These are phyloP conservation scores for Aureobasidium sp. DNA, from an alignment of 2,329 filamentous ascomycete species.

Conservation along the genomic window DNA sequence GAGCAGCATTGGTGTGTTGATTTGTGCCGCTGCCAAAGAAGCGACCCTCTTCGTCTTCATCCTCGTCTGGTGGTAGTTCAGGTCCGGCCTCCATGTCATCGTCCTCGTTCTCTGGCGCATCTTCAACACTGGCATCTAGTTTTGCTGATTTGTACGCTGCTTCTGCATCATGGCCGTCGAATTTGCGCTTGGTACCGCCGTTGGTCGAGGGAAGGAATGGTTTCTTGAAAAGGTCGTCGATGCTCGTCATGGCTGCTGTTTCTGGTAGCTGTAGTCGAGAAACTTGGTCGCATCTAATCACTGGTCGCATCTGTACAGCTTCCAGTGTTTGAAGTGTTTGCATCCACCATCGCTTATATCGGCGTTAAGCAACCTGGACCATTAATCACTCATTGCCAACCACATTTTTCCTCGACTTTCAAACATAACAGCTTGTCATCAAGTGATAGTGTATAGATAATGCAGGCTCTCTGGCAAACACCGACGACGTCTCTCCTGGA, in stretches of 20 bases:
- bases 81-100: slow-evolving; percentile 31
- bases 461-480: not conserved
- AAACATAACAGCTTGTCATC: not conserved
- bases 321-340: slow-evolving; percentile 3
- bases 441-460: not conserved
- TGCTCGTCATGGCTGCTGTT: slow-evolving; percentile 45
- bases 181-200: slow-evolving; percentile 47
- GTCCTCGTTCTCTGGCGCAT: slow-evolving; percentile 32
- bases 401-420: not conserved
- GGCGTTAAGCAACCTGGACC: not conserved
- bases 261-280: not conserved
- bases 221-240: slow-evolving; percentile 59
- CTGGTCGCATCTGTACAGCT: not conserved
- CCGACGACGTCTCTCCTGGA: not conserved
- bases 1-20: slow-evolving; percentile 68
- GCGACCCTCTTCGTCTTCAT: slow-evolving; percentile 76
- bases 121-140: slow-evolving; percentile 44
- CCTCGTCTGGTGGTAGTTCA: slow-evolving; percentile 33
- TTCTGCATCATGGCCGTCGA: slow-evolving; percentile 49
- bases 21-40: slow-evolving; percentile 94
- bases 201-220: slow-evolving; percentile 36
- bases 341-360: not conserved
- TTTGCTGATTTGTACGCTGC: slow-evolving; percentile 56
- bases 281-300: not conserved
- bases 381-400: not conserved